These are phyloP conservation scores for Torulaspora franciscae DNA, from an alignment of 805 yeast species.

Conservation along the genomic window DNA sequence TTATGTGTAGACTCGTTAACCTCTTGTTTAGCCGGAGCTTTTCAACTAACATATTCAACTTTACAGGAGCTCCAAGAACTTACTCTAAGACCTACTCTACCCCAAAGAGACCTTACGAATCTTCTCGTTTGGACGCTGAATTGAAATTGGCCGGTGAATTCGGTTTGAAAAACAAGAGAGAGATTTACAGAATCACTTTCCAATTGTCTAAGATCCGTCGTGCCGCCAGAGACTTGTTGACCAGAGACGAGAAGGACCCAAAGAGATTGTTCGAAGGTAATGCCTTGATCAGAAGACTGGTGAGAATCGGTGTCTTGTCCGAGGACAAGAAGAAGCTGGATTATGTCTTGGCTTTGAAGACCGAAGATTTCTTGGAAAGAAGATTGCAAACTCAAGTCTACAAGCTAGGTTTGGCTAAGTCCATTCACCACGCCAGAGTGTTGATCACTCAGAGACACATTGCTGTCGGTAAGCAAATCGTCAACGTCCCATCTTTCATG, in stretches of 20 bases:
- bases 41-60: conserved; percentile 15
- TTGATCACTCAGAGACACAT: conserved; percentile 98
- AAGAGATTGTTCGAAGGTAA: conserved; percentile 99
- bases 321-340: conserved; percentile 99
- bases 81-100: conserved; percentile 99
- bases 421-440: conserved; percentile 99
- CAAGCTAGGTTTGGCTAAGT: conserved; percentile 99
- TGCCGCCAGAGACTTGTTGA: conserved; percentile 99
- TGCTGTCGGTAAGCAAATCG: conserved; percentile 99
- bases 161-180: conserved; percentile 99
- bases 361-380: conserved; percentile 99
- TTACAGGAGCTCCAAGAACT: conserved; percentile 93
- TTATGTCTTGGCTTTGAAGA: conserved; percentile 96
- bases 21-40: conserved; percentile 8
- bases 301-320: conserved; percentile 96
- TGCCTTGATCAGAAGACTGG: conserved; percentile 99
- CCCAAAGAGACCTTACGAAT: conserved; percentile 99
- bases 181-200: conserved; percentile 98
- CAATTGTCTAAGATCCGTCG: conserved; percentile 99
- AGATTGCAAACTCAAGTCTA: conserved; percentile 99
- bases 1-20: conserved; percentile 19
- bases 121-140: conserved; percentile 99
- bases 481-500: conserved; percentile 98
- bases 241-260: conserved; percentile 99
- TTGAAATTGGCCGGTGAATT: conserved; percentile 99